Conservation (phyloP, 768 basidiomycete species). For the Paxillus rubicundulus region DNA sequence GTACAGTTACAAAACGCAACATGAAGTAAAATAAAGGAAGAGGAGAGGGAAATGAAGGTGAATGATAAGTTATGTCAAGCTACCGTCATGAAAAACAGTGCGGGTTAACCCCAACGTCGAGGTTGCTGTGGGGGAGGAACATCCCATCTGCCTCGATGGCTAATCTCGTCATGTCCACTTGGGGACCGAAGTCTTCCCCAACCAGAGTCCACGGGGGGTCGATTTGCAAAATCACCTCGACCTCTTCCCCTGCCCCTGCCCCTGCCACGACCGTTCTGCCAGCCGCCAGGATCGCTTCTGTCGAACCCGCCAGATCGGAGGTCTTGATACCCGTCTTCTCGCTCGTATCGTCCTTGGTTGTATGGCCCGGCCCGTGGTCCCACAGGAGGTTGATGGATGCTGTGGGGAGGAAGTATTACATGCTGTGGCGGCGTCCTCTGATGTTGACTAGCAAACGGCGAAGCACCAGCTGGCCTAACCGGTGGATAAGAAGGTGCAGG, state of each 20-base stretch:
- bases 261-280: conserved; percentile 35
- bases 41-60: conserved; percentile 9
- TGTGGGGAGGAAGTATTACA: conserved; percentile 20
- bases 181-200: conserved; percentile 28
- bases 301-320: conserved; percentile 31
- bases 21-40: background rate
- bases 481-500: conserved; percentile 14
- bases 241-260: conserved; percentile 32
- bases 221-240: conserved; percentile 30
- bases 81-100: background rate
- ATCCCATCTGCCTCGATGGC: conserved; percentile 27
- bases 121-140: conserved; percentile 20
- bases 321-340: conserved; percentile 23
- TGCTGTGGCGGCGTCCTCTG: conserved; percentile 24
- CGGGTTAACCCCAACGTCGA: conserved; percentile 24
- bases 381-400: conserved; percentile 24
- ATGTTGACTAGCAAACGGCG: conserved; percentile 17
- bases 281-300: conserved; percentile 34
- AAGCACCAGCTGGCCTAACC: conserved; percentile 4
- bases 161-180: conserved; percentile 41
- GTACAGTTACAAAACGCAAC: conserved; percentile 15
- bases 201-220: conserved; percentile 47
- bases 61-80: conserved; percentile 28
- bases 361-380: conserved; percentile 28
- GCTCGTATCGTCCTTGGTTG: conserved; percentile 29